These are phyloP conservation scores for Lepidium didymum DNA, from an alignment of 345 rosid species.

Conservation along the genomic window DNA sequence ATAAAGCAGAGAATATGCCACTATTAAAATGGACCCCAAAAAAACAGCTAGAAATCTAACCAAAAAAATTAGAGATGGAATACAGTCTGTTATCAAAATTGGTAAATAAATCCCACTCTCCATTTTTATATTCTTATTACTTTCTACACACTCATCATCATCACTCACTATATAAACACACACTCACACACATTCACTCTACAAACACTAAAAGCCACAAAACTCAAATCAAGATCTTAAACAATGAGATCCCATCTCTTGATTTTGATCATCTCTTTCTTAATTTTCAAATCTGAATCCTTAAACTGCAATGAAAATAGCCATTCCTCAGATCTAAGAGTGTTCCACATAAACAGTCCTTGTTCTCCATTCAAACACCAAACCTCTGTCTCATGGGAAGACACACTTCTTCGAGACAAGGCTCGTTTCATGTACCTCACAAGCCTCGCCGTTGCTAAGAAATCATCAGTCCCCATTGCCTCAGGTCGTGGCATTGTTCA, in stretches of 20 bases:
- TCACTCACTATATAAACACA: slow-evolving; percentile 22
- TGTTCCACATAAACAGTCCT: slow-evolving; percentile 69
- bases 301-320: slow-evolving; percentile 40
- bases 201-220: neutral
- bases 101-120: slow-evolving; percentile 16
- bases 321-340: slow-evolving; percentile 58
- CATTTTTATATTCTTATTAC: slow-evolving; percentile 1
- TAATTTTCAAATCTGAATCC: slow-evolving; percentile 28
- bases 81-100: slow-evolving; percentile 48
- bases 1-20: slow-evolving; percentile 12
- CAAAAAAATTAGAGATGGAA: slow-evolving; percentile 36
- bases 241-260: slow-evolving; percentile 27
- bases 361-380: slow-evolving; percentile 68
- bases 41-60: neutral
- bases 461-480: slow-evolving; percentile 79
- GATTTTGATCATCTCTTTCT: slow-evolving; percentile 24
- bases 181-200: slow-evolving; percentile 10
- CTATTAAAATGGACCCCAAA: slow-evolving; percentile 11
- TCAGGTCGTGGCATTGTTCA: slow-evolving; percentile 71
- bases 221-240: slow-evolving; percentile 26
- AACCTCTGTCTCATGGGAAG: slow-evolving; percentile 68
- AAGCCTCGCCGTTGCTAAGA: slow-evolving; percentile 51
- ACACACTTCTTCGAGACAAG: slow-evolving; percentile 62
- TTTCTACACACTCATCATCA: slow-evolving; percentile 16
- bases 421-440: slow-evolving; percentile 61